These are phyloP conservation scores for Ganoderma boninense DNA, from an alignment of 1,284 basidiomycete species.

Conservation along the genomic window DNA sequence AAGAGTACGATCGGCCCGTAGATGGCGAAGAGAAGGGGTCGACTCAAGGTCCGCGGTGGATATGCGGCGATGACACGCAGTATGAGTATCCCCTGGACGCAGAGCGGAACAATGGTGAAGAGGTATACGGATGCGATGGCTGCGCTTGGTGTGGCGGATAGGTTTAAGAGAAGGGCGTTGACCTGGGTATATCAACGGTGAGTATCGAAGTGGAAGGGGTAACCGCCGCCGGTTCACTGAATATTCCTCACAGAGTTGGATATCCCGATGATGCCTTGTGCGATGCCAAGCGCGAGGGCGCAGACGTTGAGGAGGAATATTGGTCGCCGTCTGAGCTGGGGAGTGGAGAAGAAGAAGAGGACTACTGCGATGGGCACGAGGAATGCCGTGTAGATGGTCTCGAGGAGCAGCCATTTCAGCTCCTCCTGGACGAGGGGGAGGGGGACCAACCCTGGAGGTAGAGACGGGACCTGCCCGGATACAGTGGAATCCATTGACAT, in stretches of 20 bases:
- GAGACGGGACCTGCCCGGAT: not conserved
- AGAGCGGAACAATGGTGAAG: not conserved
- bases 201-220: too few relatives aligned
- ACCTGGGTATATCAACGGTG: not conserved
- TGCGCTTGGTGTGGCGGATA: not conserved
- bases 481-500: not conserved
- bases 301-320: slow-evolving; percentile 40
- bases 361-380: slow-evolving; percentile 35
- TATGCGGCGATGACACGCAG: not conserved
- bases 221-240: not conserved
- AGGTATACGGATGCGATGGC: not conserved
- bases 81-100: not conserved
- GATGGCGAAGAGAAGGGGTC: not conserved
- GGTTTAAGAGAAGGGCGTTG: not conserved
- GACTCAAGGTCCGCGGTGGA: not conserved
- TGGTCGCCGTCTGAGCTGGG: slow-evolving; percentile 32
- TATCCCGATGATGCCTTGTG: not conserved
- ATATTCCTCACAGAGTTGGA: not conserved
- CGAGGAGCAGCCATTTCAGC: slow-evolving; percentile 31
- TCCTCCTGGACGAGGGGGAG: not conserved
- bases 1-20: not conserved
- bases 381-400: slow-evolving; percentile 24
- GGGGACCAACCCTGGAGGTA: not conserved
- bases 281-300: not conserved
- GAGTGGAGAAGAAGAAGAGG: slow-evolving; percentile 39